These are phyloP conservation scores for Mycena albidolilacea DNA, from an alignment of 768 basidiomycete genomes.

Conservation along the genomic window DNA sequence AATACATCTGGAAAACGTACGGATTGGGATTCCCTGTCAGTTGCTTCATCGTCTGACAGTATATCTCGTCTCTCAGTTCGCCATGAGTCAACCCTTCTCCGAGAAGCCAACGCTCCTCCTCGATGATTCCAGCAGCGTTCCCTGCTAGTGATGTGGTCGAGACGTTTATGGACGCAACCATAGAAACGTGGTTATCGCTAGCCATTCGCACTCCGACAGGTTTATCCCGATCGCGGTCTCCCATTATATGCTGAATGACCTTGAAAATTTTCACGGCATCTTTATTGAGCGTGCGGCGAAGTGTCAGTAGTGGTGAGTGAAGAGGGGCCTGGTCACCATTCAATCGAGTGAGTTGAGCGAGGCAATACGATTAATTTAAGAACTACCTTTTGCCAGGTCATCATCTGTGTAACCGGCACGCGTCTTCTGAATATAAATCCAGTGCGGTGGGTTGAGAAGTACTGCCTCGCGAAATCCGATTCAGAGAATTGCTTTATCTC, in stretches of 20 bases:
- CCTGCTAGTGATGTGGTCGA: slow-evolving; percentile 63
- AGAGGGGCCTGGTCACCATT: slow-evolving; percentile 66
- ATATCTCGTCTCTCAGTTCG: slow-evolving; percentile 94
- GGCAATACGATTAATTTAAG: background rate
- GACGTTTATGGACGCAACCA: slow-evolving; percentile 58
- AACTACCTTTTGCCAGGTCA: slow-evolving; percentile 90
- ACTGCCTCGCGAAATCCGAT: slow-evolving; percentile 87
- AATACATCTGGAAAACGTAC: slow-evolving; percentile 58
- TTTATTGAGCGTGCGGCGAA: slow-evolving; percentile 75
- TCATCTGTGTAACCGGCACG: slow-evolving; percentile 88
- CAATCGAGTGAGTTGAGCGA: slow-evolving; percentile 9
- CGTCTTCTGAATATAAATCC: slow-evolving; percentile 89
- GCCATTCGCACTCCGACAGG: slow-evolving; percentile 64
- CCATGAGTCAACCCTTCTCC: slow-evolving; percentile 84
- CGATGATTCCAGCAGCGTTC: slow-evolving; percentile 64
- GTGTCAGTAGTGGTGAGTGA: slow-evolving; percentile 78
- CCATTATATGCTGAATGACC: slow-evolving; percentile 94
- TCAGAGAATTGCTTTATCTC: slow-evolving; percentile 92
- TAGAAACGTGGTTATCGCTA: slow-evolving; percentile 60
- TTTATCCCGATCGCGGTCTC: slow-evolving; percentile 86
- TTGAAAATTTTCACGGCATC: slow-evolving; percentile 91
- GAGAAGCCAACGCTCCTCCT: slow-evolving; percentile 91
- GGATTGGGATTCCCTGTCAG: slow-evolving; percentile 85
- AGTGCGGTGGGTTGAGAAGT: slow-evolving; percentile 92
- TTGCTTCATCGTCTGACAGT: slow-evolving; percentile 95